Evolutionary conservation across 2,329 filamentous ascomycete genomes (phyloP).

Genomic region (Paraconiothyrium brasiliense): DNA sequence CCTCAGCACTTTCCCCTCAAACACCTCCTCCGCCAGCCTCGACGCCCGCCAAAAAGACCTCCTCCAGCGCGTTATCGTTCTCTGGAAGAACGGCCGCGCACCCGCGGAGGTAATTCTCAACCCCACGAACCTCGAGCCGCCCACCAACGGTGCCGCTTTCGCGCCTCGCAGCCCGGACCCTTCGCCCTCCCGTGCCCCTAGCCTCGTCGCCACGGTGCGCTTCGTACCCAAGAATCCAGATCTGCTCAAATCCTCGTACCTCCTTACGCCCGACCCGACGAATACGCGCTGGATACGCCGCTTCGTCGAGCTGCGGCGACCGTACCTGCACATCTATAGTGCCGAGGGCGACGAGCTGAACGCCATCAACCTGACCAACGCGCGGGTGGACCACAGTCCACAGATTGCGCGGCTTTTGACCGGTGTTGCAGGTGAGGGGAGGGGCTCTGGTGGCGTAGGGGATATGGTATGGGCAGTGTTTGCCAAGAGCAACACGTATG

Average conservation of each 20-base stretch:
- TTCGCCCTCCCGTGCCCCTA: conserved; percentile 57
- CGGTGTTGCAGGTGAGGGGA: conserved; percentile 48
- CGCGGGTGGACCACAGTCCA: conserved; percentile 90
- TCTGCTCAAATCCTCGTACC: conserved; percentile 84
- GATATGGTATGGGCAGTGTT: conserved; percentile 90
- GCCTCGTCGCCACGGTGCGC: conserved; percentile 78
- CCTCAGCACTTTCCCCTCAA: conserved; percentile 37
- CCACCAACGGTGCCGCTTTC: conserved; percentile 66
- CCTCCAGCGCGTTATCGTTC: conserved; percentile 64
- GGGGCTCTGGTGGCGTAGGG: conserved; percentile 22
- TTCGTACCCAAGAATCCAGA: conserved; percentile 77
- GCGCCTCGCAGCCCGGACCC: conserved; percentile 37
- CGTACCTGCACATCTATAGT: conserved; percentile 91
- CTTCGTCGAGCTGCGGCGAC: conserved; percentile 89
- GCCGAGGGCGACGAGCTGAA: conserved; percentile 90
- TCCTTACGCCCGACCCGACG: conserved; percentile 83
- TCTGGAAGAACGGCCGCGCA: conserved; percentile 66
- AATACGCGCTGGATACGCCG: conserved; percentile 88
- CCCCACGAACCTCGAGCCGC: conserved; percentile 70
- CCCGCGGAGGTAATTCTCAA: conserved; percentile 58
- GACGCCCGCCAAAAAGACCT: conserved; percentile 53
- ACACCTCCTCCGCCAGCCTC: conserved; percentile 27
- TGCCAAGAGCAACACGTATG: conserved; percentile 91
- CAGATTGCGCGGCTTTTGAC: conserved; percentile 80
- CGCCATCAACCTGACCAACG: conserved; percentile 87